Evolutionary conservation across 441 rosid species (phyloP).

Genomic region (Syzygium syzygioides): DNA sequence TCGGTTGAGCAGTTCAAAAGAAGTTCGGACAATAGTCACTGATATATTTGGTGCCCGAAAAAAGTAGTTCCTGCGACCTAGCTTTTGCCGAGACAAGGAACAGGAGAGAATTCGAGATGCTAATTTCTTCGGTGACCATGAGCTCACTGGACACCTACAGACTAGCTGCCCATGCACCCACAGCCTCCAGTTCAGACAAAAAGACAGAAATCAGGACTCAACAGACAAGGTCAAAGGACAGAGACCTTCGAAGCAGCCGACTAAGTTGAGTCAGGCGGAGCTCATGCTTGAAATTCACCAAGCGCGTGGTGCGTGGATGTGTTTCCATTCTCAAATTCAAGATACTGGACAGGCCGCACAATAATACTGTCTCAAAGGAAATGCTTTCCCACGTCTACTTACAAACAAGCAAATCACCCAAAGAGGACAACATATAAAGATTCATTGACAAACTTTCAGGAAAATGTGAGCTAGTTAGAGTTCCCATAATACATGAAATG

Average conservation of each 20-base stretch:
- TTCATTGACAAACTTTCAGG: neutral
- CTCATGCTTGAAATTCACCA: neutral
- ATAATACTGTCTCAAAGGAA: neutral
- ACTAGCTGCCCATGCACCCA: neutral
- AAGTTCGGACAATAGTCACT: neutral
- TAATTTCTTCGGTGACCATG: neutral
- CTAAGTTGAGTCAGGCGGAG: neutral
- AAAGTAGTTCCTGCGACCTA: neutral
- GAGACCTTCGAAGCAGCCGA: neutral
- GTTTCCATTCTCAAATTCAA: neutral
- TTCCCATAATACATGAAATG: constrained; percentile 7
- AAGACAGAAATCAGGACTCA: neutral
- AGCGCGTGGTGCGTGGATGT: neutral
- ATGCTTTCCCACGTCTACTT: neutral
- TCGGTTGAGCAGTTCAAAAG: neutral
- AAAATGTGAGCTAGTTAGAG: neutral
- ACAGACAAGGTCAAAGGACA: neutral
- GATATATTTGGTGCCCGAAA: neutral
- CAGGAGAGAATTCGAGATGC: neutral
- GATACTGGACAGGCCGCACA: neutral
- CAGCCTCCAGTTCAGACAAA: neutral
- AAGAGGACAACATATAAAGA: neutral
- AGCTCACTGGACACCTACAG: neutral
- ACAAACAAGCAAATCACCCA: constrained; percentile 7
- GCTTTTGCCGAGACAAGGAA: neutral